Evolutionary conservation across 495 filamentous ascomycete species (phyloP), one percentile per base, ranked within the genome.

Genomic region (Emericellopsis terricola): DNA sequence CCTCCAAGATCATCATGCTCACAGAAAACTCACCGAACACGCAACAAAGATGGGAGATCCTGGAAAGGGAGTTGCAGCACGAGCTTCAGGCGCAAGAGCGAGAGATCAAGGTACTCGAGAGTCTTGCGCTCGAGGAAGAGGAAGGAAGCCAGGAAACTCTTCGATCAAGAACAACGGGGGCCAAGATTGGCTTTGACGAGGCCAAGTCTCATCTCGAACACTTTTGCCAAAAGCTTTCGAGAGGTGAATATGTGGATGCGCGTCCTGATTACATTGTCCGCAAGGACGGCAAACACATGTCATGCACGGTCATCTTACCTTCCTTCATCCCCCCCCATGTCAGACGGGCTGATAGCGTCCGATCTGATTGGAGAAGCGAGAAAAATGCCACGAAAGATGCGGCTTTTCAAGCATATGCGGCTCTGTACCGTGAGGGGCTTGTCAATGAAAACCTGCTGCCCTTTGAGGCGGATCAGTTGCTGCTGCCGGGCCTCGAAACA

Each of bases 401-500:
- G 2, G 81, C 84, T 0, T 89, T 93, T 34, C 67, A 82, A 44
- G 81, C 85, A 9, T 93, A 87, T 46, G 52, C 65, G 17, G 64
- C 62, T 2, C 62, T 97, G 0, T 72, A 84, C 45, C 38, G 69
- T 21, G 73, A 68, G 27, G 76, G 77, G 0, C 56, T 92, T 15
- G 53, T 94, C 15, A 83, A 85, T 33, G 68, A 92, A 28, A 70
- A 92, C 41, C 60, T 94, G 1, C 57, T 94, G 36, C 87, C 89
- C 1, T 39, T 57, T 8, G 52, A 40, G 31, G 50, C 44, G 1
- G 44, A 53, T 13, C 53, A 64, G 16, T n/a, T n/a, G n/a, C 37
- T 60, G 7, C 20, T 51, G 7, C 38, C 41, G 10, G 57, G 51
- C 16, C 37, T 65, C 3, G 63, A 68, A 31, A 56, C 56, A 17